Evolutionary conservation across 2,329 filamentous ascomycete species (phyloP).

Genomic region (Cladophialophora psammophila): DNA sequence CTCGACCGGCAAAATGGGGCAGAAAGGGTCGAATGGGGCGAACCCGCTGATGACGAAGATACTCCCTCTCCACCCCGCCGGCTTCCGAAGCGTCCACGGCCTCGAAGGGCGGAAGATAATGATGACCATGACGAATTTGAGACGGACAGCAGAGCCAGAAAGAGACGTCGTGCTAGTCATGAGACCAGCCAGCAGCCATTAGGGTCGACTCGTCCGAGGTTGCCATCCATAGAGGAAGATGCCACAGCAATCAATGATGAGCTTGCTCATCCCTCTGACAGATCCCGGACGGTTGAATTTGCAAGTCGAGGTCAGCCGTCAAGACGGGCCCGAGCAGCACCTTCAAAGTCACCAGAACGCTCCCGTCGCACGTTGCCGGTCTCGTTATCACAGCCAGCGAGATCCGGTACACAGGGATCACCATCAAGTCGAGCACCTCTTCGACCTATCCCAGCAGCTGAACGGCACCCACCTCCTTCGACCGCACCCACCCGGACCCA

Average conservation of each 20-base stretch:
- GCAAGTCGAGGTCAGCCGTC: neutral
- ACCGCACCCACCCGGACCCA: conserved; percentile 18
- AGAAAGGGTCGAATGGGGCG: conserved; percentile 20
- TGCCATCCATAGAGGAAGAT: neutral
- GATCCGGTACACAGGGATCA: conserved; percentile 13
- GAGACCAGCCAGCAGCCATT: neutral
- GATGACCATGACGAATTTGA: conserved; percentile 31
- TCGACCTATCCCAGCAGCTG: neutral
- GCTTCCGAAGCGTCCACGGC: conserved; percentile 17
- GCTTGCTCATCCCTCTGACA: neutral
- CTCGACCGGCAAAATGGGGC: conserved; percentile 34
- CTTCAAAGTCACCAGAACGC: neutral
- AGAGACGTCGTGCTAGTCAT: conserved; percentile 10
- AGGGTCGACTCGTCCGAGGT: neutral
- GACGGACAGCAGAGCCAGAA: conserved; percentile 25
- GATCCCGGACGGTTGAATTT: neutral
- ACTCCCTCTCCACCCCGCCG: neutral
- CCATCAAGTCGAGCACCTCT: conserved; percentile 1
- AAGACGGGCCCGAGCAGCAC: neutral
- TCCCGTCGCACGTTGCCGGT: neutral
- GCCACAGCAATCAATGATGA: neutral
- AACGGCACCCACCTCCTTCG: conserved; percentile 12
- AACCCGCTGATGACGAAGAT: conserved; percentile 20
- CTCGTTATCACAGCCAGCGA: conserved; percentile 13
- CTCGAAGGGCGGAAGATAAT: conserved; percentile 5